Percentiles rank a stretch among this genome's conserved stretches.
Evolutionary conservation across 768 basidiomycete genomes (phyloP).

Genomic region (Termitomyces bulborhizus): DNA sequence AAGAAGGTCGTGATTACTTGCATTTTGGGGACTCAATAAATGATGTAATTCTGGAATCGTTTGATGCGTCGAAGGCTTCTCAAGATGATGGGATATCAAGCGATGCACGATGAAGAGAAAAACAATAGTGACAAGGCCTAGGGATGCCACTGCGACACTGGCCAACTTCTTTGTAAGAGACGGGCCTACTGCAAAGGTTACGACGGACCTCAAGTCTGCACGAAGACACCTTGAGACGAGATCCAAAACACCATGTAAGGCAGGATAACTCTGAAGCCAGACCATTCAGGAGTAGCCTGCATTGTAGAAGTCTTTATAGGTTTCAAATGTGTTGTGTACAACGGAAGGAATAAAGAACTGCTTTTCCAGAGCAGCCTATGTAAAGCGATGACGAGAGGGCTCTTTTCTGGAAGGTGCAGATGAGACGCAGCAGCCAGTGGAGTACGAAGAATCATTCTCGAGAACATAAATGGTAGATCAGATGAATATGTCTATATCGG

Average conservation of each 20-base stretch:
- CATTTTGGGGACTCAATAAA: conserved; percentile 10
- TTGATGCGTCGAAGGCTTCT: not conserved
- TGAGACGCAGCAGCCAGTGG: not conserved
- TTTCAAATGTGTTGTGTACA: not conserved
- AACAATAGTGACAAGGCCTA: not conserved
- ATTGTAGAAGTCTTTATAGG: conserved; percentile 7
- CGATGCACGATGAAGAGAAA: not conserved
- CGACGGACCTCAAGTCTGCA: conserved; percentile 6
- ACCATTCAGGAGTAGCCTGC: conserved; percentile 5
- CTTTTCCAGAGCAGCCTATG: not conserved
- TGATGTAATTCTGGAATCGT: conserved; percentile 1
- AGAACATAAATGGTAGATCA: not conserved
- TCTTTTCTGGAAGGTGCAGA: not conserved
- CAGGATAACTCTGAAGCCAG: conserved; percentile 2
- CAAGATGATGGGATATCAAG: not conserved
- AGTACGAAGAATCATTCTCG: not conserved
- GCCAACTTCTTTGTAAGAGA: not conserved
- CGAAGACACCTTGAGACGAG: conserved; percentile 17
- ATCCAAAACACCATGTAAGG: not conserved
- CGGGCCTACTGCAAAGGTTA: not conserved
- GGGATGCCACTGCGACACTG: not conserved
- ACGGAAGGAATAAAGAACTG: not conserved
- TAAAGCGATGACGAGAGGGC: not conserved
- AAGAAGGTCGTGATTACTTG: conserved; percentile 16
- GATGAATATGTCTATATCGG: not conserved